Evolutionary conservation across 2,329 filamentous ascomycete genomes (phyloP), one percentile per base, ranked within the genome.

Genomic region (Pseudocercospora vitis): DNA sequence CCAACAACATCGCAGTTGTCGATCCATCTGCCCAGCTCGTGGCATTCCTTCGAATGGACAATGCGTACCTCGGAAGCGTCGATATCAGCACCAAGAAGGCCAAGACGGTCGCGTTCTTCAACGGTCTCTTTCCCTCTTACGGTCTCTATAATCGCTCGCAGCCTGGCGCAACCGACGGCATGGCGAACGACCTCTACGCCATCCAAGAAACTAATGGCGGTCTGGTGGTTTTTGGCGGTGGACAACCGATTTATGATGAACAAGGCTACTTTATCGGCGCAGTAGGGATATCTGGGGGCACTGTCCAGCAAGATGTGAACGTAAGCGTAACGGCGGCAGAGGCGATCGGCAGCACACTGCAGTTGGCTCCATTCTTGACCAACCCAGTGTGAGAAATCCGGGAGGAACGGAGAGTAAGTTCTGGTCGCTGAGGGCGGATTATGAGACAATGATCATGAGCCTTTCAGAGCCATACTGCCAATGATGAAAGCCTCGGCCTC

Each of bases 391-490:
- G 14, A 18, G n/a, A 8, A 47, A 16, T 29, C 11, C 3, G 8
- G 16, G 42, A 16, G 14, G n/a, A 29, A 3, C 11, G 21, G 12
- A 29, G 7, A 28, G 40, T 1, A 9, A 45, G 40, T 9, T n/a
- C 14, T 9, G 19, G 14, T 19, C 16, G 21, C 9, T 16, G 2
- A 28, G 23, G 31, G 5, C 12, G 26, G 11, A 32, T n/a, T 11
- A 19, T 9, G 8, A 47, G 44, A 21, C 14, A n/a, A n/a, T n/a
- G n/a, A 16, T 72, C 65, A 78, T 35, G 73, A 73, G 19, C 87
- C 87, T 60, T 88, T 83, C 61, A 94, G 70, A 1, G 91, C 89
- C 81, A 96, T 95, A 1, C 88, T 81, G 1, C 88, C 85, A 48
- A 96, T 64, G 3, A 92, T 76, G 33, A 88, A 76, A 49, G 81